Conservation (phyloP, 2,329 filamentous ascomycete species). For the Microdochium trichocladiopsis region DNA sequence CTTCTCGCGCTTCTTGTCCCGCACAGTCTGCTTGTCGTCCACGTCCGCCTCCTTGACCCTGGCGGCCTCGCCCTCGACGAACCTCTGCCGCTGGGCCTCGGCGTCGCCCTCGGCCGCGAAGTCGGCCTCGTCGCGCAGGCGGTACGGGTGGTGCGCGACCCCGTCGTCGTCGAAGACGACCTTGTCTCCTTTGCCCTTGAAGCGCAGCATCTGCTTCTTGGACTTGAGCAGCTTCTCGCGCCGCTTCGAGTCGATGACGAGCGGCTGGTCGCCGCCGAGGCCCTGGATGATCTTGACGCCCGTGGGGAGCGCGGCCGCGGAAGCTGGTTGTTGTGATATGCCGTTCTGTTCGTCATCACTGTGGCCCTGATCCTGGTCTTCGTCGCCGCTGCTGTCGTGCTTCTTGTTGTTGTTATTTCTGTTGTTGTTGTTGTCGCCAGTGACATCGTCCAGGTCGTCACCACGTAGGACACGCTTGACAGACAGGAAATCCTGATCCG, state of each 20-base stretch:
- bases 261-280: constrained; percentile 61
- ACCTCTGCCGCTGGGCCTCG: constrained; percentile 67
- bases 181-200: constrained; percentile 80
- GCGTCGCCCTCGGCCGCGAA: constrained; percentile 72
- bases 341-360: neutral
- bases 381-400: constrained; percentile 13
- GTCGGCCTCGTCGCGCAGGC: constrained; percentile 76
- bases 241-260: constrained; percentile 89
- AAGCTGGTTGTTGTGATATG: neutral
- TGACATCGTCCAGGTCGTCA: constrained; percentile 56
- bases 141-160: constrained; percentile 76
- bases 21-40: constrained; percentile 74
- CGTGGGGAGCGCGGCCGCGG: constrained; percentile 5
- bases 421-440: constrained; percentile 33
- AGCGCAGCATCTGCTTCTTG: constrained; percentile 89
- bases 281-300: constrained; percentile 56
- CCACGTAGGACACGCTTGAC: constrained; percentile 83
- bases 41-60: constrained; percentile 70
- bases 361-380: constrained; percentile 29
- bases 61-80: constrained; percentile 68
- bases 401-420: neutral
- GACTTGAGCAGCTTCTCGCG: constrained; percentile 91
- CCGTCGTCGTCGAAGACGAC: constrained; percentile 91
- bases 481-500: constrained; percentile 75
- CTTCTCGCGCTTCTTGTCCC: constrained; percentile 73